Percentiles rank a stretch among this genome's conserved stretches.
Conservation (phyloP, 2,329 filamentous ascomycete genomes). For the Huntiella decipiens region DNA sequence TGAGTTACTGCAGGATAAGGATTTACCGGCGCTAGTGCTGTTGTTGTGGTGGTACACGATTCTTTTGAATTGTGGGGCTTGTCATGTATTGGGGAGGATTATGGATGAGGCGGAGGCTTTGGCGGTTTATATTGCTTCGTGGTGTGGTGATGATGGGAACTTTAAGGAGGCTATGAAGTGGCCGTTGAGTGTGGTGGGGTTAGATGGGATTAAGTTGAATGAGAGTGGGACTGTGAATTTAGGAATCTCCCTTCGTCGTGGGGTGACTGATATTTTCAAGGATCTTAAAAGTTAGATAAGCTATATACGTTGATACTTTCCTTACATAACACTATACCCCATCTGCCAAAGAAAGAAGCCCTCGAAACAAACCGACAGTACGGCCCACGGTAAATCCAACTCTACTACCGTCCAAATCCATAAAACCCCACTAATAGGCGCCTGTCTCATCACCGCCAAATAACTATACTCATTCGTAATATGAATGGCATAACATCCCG, state of each 20-base stretch:
- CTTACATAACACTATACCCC: conserved; percentile 28
- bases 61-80: conserved; percentile 21
- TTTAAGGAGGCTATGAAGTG: conserved; percentile 5
- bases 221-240: background rate
- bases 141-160: conserved; percentile 1
- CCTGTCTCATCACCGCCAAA: conserved; percentile 75
- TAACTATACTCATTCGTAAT: conserved; percentile 67
- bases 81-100: conserved; percentile 24
- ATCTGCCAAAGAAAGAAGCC: conserved; percentile 27
- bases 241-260: too few relatives aligned
- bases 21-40: conserved; percentile 33
- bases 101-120: conserved; percentile 31
- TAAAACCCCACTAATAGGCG: conserved; percentile 71
- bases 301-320: background rate
- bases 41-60: conserved; percentile 39
- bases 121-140: conserved; percentile 20
- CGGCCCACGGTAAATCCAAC: conserved; percentile 50
- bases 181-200: background rate
- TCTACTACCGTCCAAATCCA: conserved; percentile 93
- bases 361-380: conserved; percentile 30
- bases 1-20: conserved; percentile 27
- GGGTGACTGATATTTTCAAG: background rate
- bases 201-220: background rate
- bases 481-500: conserved; percentile 64
- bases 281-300: background rate